phyloP scores from a whole-genome alignment of 192 early-diverging fungal genomes.

The Coemansia umbellata region DNA sequence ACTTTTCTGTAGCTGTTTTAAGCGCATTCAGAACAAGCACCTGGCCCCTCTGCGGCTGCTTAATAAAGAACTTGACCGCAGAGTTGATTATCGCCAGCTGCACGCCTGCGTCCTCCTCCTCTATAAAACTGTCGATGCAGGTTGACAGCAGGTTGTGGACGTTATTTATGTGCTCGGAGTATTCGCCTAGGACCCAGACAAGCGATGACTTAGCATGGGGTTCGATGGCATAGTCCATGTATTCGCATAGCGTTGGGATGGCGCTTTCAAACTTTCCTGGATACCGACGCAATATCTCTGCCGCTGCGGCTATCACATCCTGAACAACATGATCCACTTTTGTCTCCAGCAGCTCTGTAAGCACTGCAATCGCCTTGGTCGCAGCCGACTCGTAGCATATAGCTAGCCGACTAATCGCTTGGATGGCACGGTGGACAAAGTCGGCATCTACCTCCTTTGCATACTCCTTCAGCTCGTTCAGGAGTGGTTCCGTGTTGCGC shows the following conservation, averaged over 20 bases:
- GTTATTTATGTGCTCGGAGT: constrained; percentile 86
- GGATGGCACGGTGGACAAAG: constrained; percentile 85
- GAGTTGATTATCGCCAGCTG: constrained; percentile 91
- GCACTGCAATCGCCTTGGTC: constrained; percentile 79
- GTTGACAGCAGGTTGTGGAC: constrained; percentile 69
- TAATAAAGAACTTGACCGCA: constrained; percentile 91
- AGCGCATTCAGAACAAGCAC: constrained; percentile 83
- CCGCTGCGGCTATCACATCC: constrained; percentile 85
- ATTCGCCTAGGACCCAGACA: constrained; percentile 97
- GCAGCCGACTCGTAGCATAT: constrained; percentile 86
- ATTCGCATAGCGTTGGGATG: constrained; percentile 84
- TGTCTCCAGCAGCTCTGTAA: constrained; percentile 90
- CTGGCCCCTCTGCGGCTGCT: constrained; percentile 80
- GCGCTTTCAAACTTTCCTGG: constrained; percentile 82
- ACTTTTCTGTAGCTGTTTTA: constrained; percentile 81
- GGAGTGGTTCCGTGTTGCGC: constrained; percentile 84
- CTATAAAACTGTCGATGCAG: constrained; percentile 78
- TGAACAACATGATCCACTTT: constrained; percentile 88
- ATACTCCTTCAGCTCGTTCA: constrained; percentile 95
- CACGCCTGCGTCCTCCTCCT: constrained; percentile 80
- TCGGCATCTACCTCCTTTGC: constrained; percentile 96
- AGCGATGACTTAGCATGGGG: constrained; percentile 86
- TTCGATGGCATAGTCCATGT: constrained; percentile 84
- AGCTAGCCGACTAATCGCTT: constrained; percentile 89
- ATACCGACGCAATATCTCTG: constrained; percentile 96